These are phyloP conservation scores for Myxozyma neotropica DNA, from an alignment of 805 yeast species.

Conservation along the genomic window DNA sequence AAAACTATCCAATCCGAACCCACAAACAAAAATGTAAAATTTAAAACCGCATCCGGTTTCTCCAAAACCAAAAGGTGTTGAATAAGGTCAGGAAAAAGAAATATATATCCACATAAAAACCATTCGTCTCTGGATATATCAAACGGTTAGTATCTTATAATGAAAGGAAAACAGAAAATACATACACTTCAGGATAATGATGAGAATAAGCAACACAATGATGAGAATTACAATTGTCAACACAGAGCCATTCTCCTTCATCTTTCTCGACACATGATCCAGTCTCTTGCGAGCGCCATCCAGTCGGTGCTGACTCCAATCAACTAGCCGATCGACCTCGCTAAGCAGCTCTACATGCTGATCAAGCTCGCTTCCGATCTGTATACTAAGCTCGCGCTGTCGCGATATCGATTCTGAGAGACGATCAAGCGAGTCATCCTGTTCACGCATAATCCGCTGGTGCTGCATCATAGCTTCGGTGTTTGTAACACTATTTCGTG, in stretches of 20 bases:
- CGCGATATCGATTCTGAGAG: constrained; percentile 44
- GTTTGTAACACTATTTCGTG: constrained; percentile 23
- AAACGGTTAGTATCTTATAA: too few relatives aligned
- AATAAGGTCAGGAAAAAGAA: too few relatives aligned
- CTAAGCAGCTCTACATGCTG: constrained; percentile 44
- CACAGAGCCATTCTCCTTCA: constrained; percentile 43
- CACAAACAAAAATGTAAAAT: constrained; percentile 2
- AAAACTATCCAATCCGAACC: constrained; percentile 3
- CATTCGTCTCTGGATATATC: too few relatives aligned
- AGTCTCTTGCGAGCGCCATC: constrained; percentile 43
- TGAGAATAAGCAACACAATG: constrained; percentile 42
- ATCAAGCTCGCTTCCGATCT: constrained; percentile 46
- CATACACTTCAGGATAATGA: constrained; percentile 39
- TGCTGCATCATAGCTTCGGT: constrained; percentile 35
- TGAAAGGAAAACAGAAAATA: neutral
- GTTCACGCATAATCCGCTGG: constrained; percentile 43
- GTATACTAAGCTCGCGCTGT: constrained; percentile 45
- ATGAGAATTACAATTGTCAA: constrained; percentile 43
- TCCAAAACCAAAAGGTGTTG: neutral
- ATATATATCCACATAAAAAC: too few relatives aligned
- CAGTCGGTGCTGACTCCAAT: constrained; percentile 42
- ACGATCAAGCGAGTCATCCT: constrained; percentile 45
- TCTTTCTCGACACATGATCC: constrained; percentile 43
- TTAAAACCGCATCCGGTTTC: neutral
- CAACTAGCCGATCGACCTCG: constrained; percentile 46